Evolutionary conservation across 2,329 filamentous ascomycete species (phyloP).

Genomic region (Colletotrichum theobromicola): DNA sequence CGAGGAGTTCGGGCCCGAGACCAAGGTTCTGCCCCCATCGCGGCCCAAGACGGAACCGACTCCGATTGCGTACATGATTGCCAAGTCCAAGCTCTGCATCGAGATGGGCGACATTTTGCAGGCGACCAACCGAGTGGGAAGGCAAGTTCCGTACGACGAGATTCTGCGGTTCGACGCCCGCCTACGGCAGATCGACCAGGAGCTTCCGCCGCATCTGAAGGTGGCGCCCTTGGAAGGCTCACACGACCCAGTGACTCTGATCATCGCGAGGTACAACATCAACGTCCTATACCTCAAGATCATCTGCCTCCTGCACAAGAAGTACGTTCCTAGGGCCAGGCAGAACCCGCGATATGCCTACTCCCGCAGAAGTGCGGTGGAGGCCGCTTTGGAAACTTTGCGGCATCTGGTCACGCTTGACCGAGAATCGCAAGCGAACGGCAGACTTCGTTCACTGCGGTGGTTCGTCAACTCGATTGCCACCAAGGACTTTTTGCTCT

Average conservation of each 20-base stretch:
- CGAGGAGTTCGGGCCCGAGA: slow-evolving; percentile 76
- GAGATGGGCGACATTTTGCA: slow-evolving; percentile 77
- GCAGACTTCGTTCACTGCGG: slow-evolving; percentile 73
- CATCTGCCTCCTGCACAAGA: slow-evolving; percentile 86
- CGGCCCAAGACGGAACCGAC: slow-evolving; percentile 74
- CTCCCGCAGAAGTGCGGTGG: slow-evolving; percentile 83
- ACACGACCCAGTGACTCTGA: slow-evolving; percentile 80
- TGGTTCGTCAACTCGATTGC: slow-evolving; percentile 83
- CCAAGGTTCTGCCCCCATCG: slow-evolving; percentile 70
- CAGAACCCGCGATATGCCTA: slow-evolving; percentile 83
- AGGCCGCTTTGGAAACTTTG: slow-evolving; percentile 84
- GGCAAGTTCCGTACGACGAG: slow-evolving; percentile 66
- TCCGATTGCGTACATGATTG: slow-evolving; percentile 80
- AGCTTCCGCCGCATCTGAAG: slow-evolving; percentile 80
- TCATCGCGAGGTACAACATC: slow-evolving; percentile 84
- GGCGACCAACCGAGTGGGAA: slow-evolving; percentile 60
- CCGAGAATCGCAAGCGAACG: slow-evolving; percentile 73
- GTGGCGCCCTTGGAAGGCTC: slow-evolving; percentile 77
- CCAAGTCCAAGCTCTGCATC: slow-evolving; percentile 70
- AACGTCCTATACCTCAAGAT: slow-evolving; percentile 89
- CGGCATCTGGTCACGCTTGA: slow-evolving; percentile 78
- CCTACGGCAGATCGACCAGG: slow-evolving; percentile 65
- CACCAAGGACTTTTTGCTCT: slow-evolving; percentile 84
- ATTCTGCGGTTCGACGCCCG: slow-evolving; percentile 67
- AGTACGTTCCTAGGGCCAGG: slow-evolving; percentile 80